These are phyloP conservation scores for Leucoagaricus sp. DNA, from an alignment of 1,284 basidiomycete species.

Conservation along the genomic window DNA sequence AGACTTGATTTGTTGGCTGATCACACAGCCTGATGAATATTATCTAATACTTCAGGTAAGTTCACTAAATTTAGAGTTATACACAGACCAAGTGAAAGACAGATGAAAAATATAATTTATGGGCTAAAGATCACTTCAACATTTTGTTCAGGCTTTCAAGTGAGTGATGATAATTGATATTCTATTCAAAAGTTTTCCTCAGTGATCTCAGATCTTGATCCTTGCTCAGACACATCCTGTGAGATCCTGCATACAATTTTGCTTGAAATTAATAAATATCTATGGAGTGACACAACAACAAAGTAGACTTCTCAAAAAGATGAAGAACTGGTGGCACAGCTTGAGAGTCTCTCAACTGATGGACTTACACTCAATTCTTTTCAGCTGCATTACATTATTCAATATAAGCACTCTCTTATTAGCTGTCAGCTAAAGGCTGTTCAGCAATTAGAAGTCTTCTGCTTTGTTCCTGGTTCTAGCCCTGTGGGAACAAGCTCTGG, in stretches of 20 bases:
- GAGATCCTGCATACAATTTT: conserved; percentile 29
- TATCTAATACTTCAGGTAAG: not conserved
- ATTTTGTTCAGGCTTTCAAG: not conserved
- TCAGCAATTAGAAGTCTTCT: conserved; percentile 32
- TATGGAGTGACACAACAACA: conserved; percentile 17
- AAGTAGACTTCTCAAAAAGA: conserved; percentile 16
- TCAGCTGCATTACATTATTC: conserved; percentile 35
- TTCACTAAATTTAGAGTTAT: not conserved
- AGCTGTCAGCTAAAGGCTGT: conserved; percentile 42
- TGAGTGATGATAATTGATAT: not conserved
- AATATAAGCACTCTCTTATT: conserved; percentile 37
- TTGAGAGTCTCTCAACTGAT: conserved; percentile 27
- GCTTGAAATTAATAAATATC: conserved; percentile 28
- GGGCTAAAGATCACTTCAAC: not conserved
- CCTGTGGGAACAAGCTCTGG: conserved; percentile 24
- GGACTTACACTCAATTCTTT: conserved; percentile 35
- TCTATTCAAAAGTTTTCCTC: no score
- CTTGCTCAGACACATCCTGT: conserved; percentile 22
- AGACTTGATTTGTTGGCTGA: not conserved
- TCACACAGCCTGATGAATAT: not conserved
- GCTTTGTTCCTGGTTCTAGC: conserved; percentile 16
- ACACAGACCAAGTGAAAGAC: not conserved
- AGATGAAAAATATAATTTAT: not conserved
- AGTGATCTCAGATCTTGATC: not conserved
- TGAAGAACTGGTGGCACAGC: conserved; percentile 24